Evolutionary conservation across 805 yeast genomes (phyloP), one percentile per base, ranked within the genome.

Genomic region (Metschnikowia gelsemii): DNA sequence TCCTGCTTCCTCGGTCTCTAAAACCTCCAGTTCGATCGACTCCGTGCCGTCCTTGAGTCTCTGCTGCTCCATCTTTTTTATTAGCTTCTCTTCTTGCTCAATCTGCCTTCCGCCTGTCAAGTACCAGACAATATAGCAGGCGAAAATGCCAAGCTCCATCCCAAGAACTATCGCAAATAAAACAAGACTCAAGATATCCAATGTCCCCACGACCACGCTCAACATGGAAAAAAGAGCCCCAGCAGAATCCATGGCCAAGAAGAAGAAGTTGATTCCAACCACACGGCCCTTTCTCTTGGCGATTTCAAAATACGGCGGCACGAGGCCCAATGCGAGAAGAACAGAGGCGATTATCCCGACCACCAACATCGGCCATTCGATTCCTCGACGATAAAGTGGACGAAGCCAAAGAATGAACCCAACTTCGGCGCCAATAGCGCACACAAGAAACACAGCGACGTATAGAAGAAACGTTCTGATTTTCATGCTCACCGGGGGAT

Each of bases 231-330:
- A 79, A 30, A 70, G 64, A 0, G 97, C 96, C 7, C 98, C 98
- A 19, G 77, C 48, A 3, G 86, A 77, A 59, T 91, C 97, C 65
- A 90, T 64, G 4, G 72, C 55, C 43, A 91, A 68, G 49, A 91
- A 91, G 2, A 84, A 51, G 56, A 91, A 89, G 58, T 89, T 89
- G 55, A 91, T 84, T 0, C 98, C 98, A 3, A 89, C 80, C 2
- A 91, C 97, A 25, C 84, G 66, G 1, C 97, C 97, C 38, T 78
- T 62, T 49, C 96, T 72, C 56, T 87, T 86, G 23, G 80, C 75
- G 19, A 91, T 65, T 59, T 91, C 97, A 52, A 79, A 80, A 59
- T 90, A 91, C 4, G 97, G 96, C 0, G 97, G 97, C 0, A 91
- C 49, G 25, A 91, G 70, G 0, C 98, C 98, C 2, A 75, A 57